Percentiles rank a stretch among this genome's conserved stretches.
Evolutionary conservation across 169 alveolate species (phyloP).

Genomic region (Hepatocystis sp.): DNA sequence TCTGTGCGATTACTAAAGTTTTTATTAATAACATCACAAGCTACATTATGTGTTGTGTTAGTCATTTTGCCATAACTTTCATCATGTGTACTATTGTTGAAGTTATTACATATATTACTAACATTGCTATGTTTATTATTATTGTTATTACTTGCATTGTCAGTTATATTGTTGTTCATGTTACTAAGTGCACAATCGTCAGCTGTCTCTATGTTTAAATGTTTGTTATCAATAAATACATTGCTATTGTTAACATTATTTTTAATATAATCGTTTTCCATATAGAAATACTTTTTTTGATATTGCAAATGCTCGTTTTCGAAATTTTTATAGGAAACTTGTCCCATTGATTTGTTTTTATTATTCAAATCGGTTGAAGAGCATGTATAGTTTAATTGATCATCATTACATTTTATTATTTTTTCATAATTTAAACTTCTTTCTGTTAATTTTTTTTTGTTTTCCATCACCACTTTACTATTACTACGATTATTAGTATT

Average conservation of each 20-base stretch:
- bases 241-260: slow-evolving; percentile 3
- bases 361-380: slow-evolving; percentile 4
- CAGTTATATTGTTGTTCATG: background rate
- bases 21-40: background rate
- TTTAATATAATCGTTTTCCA: background rate
- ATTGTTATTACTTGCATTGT: no score
- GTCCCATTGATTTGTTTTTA: background rate
- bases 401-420: slow-evolving; percentile 59
- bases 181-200: background rate
- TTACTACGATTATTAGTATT: background rate
- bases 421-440: slow-evolving; percentile 7
- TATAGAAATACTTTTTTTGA: slow-evolving; percentile 14
- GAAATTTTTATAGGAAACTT: slow-evolving; percentile 7
- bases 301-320: slow-evolving; percentile 12
- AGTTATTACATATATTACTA: background rate
- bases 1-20: background rate
- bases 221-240: background rate
- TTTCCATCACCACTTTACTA: background rate
- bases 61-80: background rate
- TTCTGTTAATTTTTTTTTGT: background rate
- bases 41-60: background rate
- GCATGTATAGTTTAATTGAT: slow-evolving; percentile 25
- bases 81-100: background rate
- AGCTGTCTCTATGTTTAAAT: background rate
- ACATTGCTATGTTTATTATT: background rate